Evolutionary conservation across 108 stramenopile species (phyloP), one percentile per base, ranked within the genome.

Genomic region (Aurantiochytrium sp.): DNA sequence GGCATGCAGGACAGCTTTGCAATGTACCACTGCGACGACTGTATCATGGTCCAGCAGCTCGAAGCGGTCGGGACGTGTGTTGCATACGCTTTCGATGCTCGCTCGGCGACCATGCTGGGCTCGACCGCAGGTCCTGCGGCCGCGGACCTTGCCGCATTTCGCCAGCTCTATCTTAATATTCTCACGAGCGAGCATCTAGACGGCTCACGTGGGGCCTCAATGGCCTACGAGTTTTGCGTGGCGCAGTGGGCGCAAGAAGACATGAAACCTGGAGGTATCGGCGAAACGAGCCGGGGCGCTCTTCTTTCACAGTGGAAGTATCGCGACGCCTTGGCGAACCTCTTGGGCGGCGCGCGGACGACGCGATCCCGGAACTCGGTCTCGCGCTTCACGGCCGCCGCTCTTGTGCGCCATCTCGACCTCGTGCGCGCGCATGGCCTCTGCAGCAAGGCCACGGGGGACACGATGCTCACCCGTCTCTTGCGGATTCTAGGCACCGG

Each of bases 211-310:
- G 45, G 49, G 10, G 45, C 49, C 51, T 53, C 45, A 10, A n/a
- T 53, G n/a, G 76, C 76, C 51, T 83, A 83, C 4, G 76, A 83
- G 76, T 83, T 53, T 23, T 83, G 76, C 76, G 76, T 83, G 2
- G 45, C 51, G 45, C 76, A 53, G 0, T 83, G 76, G 76, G 49
- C 64, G 14, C 25, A 69, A 8, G 64, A 69, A 18, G 64, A 69
- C 64, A 14, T 69, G 25, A 8, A 18, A 8, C 21, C 14, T 12
- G 64, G 64, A 6, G 64, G 64, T 12, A 18, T 69, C 64, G 64
- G 64, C 25, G 64, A 69, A 18, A 69, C 42, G 1, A 69, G 64
- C 18, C 64, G 64, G 10, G 21, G 35, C 8, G 64, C 64, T 10
- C 64, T 69, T 8, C 64, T 28, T 23, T 69, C 64, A 8, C 64